phyloP scores from a whole-genome alignment of 2,329 filamentous ascomycete genomes.

The Aureobasidium sp. region DNA sequence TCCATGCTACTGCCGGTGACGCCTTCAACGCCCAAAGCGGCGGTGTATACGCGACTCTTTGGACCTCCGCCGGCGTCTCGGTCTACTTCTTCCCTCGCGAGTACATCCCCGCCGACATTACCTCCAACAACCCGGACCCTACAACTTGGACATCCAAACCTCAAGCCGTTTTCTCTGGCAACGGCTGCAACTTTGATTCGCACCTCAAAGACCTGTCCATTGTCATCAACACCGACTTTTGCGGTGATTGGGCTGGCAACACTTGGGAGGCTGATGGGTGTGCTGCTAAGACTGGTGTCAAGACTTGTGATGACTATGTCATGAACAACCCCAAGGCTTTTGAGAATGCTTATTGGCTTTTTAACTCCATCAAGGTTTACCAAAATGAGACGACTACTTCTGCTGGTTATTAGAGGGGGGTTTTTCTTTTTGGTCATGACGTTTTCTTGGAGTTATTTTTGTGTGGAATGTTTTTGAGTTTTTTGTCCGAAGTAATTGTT shows the following conservation, averaged over 20 bases:
- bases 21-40: slow-evolving; percentile 46
- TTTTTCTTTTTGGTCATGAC: neutral
- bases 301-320: slow-evolving; percentile 67
- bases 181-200: slow-evolving; percentile 60
- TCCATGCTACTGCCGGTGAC: slow-evolving; percentile 36
- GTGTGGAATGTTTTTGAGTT: neutral
- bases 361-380: slow-evolving; percentile 32
- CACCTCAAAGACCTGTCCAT: slow-evolving; percentile 69
- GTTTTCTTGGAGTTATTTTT: neutral
- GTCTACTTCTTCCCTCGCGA: slow-evolving; percentile 78
- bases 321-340: slow-evolving; percentile 63
- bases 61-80: slow-evolving; percentile 64
- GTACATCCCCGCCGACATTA: slow-evolving; percentile 57
- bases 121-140: slow-evolving; percentile 54
- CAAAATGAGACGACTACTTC: slow-evolving; percentile 12
- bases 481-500: no score
- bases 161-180: slow-evolving; percentile 57
- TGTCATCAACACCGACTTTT: slow-evolving; percentile 77
- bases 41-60: slow-evolving; percentile 46
- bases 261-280: slow-evolving; percentile 60
- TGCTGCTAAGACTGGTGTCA: slow-evolving; percentile 45
- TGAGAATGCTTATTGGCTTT: slow-evolving; percentile 65
- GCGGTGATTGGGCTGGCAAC: slow-evolving; percentile 75
- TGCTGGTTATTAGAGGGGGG: no score
- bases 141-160: slow-evolving; percentile 59